phyloP scores from a whole-genome alignment of 179 eudicot genomes.

The Pouteria campechiana region DNA sequence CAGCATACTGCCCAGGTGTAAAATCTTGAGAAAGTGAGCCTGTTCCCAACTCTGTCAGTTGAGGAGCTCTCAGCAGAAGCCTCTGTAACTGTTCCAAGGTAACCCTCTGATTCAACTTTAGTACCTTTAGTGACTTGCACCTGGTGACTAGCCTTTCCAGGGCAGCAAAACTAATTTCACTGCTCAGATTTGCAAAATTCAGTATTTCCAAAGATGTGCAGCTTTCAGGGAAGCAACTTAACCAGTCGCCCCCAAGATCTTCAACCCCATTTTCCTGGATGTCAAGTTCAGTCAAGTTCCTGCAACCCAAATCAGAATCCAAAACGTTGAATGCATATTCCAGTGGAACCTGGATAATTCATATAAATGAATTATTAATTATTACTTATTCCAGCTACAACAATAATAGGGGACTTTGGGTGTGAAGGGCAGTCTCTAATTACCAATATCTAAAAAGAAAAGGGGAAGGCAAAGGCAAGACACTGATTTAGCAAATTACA shows the following conservation, averaged over 20 bases:
- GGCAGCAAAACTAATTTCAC: constrained; percentile 44
- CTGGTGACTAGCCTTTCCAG: constrained; percentile 53
- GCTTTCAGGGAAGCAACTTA: constrained; percentile 60
- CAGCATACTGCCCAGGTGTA: constrained; percentile 46
- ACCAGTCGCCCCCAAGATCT: constrained; percentile 73
- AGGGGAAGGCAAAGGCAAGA: too few relatives aligned
- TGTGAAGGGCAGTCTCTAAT: too few relatives aligned
- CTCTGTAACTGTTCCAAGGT: constrained; percentile 47
- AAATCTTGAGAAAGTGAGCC: too few relatives aligned
- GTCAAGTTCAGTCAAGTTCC: constrained; percentile 51
- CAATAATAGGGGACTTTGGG: too few relatives aligned
- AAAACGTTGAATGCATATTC: too few relatives aligned
- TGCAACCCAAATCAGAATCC: constrained; percentile 6
- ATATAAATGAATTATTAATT: too few relatives aligned
- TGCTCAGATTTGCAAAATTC: constrained; percentile 53
- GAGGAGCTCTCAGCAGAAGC: constrained; percentile 62
- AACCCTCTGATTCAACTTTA: constrained; percentile 45
- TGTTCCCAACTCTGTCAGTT: constrained; percentile 76
- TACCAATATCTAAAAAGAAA: too few relatives aligned
- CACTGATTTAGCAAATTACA: too few relatives aligned
- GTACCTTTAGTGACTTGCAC: constrained; percentile 58
- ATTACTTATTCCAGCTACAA: too few relatives aligned
- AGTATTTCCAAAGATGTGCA: constrained; percentile 57
- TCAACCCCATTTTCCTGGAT: constrained; percentile 62
- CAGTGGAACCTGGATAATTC: too few relatives aligned